phyloP scores from a whole-genome alignment of 176 grass and related monocot genomes.

The Triticum dicoccoides region DNA sequence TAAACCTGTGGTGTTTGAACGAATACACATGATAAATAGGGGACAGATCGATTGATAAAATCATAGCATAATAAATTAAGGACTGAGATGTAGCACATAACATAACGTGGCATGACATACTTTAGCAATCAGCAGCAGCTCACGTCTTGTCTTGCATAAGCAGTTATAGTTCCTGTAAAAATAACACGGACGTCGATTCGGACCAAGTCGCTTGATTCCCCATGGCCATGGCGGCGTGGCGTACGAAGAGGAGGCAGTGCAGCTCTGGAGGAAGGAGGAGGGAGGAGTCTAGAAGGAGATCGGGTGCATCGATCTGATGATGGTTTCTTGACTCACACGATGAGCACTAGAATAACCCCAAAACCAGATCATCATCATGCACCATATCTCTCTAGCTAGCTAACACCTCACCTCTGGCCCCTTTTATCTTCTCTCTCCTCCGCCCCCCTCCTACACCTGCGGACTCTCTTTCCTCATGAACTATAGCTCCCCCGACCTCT shows the following conservation, averaged over 20 bases:
- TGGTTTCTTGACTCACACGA: slow-evolving; percentile 44
- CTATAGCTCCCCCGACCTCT: slow-evolving; percentile 28
- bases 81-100: slow-evolving; percentile 20
- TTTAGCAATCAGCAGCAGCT: slow-evolving; percentile 28
- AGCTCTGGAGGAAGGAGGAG: not conserved
- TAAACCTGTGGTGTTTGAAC: slow-evolving; percentile 6
- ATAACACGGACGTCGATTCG: slow-evolving; percentile 43
- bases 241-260: slow-evolving; percentile 14
- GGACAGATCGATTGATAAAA: not conserved
- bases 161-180: slow-evolving; percentile 35
- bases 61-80: not conserved
- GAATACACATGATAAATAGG: not conserved
- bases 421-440: slow-evolving; percentile 15
- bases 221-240: slow-evolving; percentile 42
- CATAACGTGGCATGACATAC: slow-evolving; percentile 40
- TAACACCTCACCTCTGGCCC: not conserved
- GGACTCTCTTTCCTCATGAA: slow-evolving; percentile 36
- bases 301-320: slow-evolving; percentile 43
- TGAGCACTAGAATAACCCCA: slow-evolving; percentile 21
- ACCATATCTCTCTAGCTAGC: slow-evolving; percentile 9
- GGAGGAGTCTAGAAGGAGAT: not conserved
- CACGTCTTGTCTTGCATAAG: not conserved
- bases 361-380: slow-evolving; percentile 35
- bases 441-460: not conserved
- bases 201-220: slow-evolving; percentile 76